Evolutionary conservation across 2,329 filamentous ascomycete genomes (phyloP).

Genomic region (Thielaviopsis populi): DNA sequence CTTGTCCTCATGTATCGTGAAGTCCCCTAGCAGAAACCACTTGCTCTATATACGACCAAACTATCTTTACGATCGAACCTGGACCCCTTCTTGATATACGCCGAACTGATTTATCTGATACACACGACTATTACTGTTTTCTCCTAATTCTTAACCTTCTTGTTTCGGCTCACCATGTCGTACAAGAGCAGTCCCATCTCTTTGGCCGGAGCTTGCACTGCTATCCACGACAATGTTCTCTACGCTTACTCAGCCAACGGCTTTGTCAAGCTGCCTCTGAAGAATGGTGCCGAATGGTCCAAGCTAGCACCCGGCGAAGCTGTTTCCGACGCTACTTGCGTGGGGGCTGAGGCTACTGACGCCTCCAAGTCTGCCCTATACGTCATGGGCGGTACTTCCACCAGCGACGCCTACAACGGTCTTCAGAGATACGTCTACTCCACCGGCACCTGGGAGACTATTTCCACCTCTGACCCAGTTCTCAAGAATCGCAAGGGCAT

Average conservation of each 20-base stretch:
- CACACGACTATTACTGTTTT: conserved; percentile 5
- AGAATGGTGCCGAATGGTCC: conserved; percentile 57
- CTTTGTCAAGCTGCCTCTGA: conserved; percentile 59
- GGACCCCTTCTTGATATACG: not conserved
- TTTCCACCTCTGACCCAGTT: conserved; percentile 32
- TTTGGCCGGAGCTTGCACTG: conserved; percentile 66
- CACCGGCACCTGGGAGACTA: conserved; percentile 37
- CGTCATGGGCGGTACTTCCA: conserved; percentile 59
- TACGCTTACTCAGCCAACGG: conserved; percentile 66
- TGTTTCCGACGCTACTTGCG: conserved; percentile 63
- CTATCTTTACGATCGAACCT: not conserved
- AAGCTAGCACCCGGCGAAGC: conserved; percentile 48
- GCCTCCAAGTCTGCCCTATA: conserved; percentile 50
- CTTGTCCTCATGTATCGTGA: conserved; percentile 8
- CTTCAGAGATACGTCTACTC: conserved; percentile 52
- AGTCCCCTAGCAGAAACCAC: conserved; percentile 7
- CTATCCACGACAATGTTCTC: conserved; percentile 64
- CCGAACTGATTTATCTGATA: not conserved
- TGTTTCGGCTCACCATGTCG: conserved; percentile 16
- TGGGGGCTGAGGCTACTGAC: conserved; percentile 50
- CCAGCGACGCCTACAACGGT: conserved; percentile 46
- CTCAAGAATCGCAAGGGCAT: conserved; percentile 60
- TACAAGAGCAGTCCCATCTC: conserved; percentile 31
- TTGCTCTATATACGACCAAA: not conserved
- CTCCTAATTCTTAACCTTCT: conserved; percentile 3